Conservation (phyloP, 2,329 filamentous ascomycete genomes). For the Exophiala calicioides region DNA sequence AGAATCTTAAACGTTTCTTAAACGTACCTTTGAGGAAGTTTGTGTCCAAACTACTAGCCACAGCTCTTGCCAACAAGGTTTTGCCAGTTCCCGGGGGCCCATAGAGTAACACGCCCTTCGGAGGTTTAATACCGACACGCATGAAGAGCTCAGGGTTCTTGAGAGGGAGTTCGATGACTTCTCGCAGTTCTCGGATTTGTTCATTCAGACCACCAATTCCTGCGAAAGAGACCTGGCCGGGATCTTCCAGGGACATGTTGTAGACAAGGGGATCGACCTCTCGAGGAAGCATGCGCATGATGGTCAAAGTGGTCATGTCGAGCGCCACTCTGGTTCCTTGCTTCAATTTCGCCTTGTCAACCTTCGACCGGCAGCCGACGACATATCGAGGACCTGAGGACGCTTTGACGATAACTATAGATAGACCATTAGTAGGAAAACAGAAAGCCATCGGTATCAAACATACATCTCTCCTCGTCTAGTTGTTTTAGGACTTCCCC, state of each 20-base stretch:
- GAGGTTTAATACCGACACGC: slow-evolving; percentile 96
- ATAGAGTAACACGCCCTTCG: slow-evolving; percentile 94
- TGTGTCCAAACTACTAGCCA: slow-evolving; percentile 93
- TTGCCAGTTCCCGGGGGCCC: slow-evolving; percentile 97
- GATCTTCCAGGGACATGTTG: slow-evolving; percentile 99
- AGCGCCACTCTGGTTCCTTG: slow-evolving; percentile 96
- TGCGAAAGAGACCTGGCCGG: slow-evolving; percentile 94
- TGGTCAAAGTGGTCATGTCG: slow-evolving; percentile 98
- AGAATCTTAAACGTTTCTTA: neutral
- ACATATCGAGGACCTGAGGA: slow-evolving; percentile 97
- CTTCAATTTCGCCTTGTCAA: slow-evolving; percentile 96
- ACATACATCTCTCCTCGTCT: slow-evolving; percentile 95
- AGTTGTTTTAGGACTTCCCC: slow-evolving; percentile 98
- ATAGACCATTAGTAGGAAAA: slow-evolving; percentile 4
- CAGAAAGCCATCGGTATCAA: neutral
- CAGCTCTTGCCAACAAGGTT: slow-evolving; percentile 88
- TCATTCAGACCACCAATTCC: slow-evolving; percentile 98
- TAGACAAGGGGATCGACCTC: slow-evolving; percentile 98
- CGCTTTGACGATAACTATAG: slow-evolving; percentile 94
- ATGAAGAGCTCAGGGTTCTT: slow-evolving; percentile 99
- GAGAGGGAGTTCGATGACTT: slow-evolving; percentile 95
- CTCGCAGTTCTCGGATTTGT: slow-evolving; percentile 93
- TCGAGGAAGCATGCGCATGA: slow-evolving; percentile 98
- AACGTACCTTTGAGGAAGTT: slow-evolving; percentile 91
- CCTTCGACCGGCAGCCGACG: slow-evolving; percentile 96